A percentile compares a stretch with the other conserved stretches of the same genome.
phyloP scores from a whole-genome alignment of 345 rosid species.

The Rhodamnia rubescens region DNA sequence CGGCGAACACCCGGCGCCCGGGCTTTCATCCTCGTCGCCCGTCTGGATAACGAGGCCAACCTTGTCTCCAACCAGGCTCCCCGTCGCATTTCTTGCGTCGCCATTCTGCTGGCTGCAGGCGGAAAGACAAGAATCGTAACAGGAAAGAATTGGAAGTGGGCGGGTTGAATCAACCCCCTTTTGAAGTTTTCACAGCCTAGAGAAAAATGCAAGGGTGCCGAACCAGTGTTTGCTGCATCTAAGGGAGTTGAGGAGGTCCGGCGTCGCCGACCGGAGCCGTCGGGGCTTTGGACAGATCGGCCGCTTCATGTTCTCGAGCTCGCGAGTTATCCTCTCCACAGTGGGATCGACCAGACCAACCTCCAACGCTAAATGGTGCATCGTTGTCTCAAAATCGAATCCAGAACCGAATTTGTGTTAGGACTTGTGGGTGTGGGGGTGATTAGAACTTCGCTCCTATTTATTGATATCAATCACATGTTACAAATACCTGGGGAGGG shows the following conservation, averaged over 20 bases:
- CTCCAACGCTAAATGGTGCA: conserved; percentile 38
- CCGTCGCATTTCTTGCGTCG: conserved; percentile 30
- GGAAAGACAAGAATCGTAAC: background rate
- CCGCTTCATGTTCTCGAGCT: background rate
- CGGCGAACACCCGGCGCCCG: conserved; percentile 28
- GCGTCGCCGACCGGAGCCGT: conserved; percentile 30
- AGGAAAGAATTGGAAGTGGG: background rate
- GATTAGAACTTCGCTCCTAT: background rate
- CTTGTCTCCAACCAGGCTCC: conserved; percentile 33
- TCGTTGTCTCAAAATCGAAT: background rate
- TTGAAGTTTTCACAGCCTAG: background rate
- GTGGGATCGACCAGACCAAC: conserved; percentile 24
- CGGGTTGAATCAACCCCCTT: background rate
- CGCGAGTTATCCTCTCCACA: background rate
- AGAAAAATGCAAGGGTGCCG: background rate
- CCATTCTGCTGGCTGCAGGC: conserved; percentile 27
- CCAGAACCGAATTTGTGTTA: background rate
- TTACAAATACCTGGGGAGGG: background rate
- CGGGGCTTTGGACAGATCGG: conserved; percentile 77
- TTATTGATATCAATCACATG: background rate
- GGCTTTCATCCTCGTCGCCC: conserved; percentile 20
- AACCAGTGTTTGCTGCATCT: conserved; percentile 44
- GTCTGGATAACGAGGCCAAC: conserved; percentile 18
- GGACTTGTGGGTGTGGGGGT: background rate
- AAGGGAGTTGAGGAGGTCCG: conserved; percentile 53